phyloP scores from a whole-genome alignment of 495 filamentous ascomycete genomes.

The Jackrogersella multiformis region DNA sequence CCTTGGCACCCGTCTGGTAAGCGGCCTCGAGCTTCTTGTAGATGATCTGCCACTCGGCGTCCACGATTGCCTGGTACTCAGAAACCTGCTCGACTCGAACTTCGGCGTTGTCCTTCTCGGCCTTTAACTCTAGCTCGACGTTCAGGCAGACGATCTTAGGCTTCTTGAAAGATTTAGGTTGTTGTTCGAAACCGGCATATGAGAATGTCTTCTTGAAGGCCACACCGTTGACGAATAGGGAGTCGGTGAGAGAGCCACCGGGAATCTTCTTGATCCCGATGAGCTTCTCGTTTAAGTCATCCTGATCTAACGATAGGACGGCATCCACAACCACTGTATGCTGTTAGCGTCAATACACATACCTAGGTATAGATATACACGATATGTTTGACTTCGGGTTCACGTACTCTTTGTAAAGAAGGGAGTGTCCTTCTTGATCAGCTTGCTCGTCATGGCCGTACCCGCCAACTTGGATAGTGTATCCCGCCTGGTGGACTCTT shows the following conservation, averaged over 20 bases:
- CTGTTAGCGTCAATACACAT: slow-evolving; percentile 18
- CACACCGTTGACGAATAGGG: slow-evolving; percentile 96
- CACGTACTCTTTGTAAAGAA: slow-evolving; percentile 96
- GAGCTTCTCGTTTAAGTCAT: slow-evolving; percentile 96
- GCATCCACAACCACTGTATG: slow-evolving; percentile 92
- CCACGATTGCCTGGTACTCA: slow-evolving; percentile 98
- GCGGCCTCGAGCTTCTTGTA: slow-evolving; percentile 97
- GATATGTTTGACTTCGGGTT: neutral
- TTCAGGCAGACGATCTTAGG: slow-evolving; percentile 97
- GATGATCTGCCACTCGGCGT: slow-evolving; percentile 99
- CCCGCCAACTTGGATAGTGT: slow-evolving; percentile 88
- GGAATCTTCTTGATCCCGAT: slow-evolving; percentile 98
- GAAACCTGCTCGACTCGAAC: slow-evolving; percentile 98
- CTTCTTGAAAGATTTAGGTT: slow-evolving; percentile 93
- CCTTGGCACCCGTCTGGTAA: slow-evolving; percentile 92
- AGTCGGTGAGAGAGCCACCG: slow-evolving; percentile 95
- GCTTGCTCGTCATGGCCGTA: slow-evolving; percentile 99
- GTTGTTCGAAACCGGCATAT: slow-evolving; percentile 98
- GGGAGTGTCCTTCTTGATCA: slow-evolving; percentile 94
- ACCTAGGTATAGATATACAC: too few species aligned
- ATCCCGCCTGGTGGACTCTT: slow-evolving; percentile 85
- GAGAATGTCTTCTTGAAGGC: slow-evolving; percentile 99
- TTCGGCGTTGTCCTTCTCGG: slow-evolving; percentile 98
- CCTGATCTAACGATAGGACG: slow-evolving; percentile 94
- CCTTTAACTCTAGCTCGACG: slow-evolving; percentile 96